These are phyloP conservation scores for Phylloporus sp. DNA, from an alignment of 768 basidiomycete genomes.

Conservation along the genomic window DNA sequence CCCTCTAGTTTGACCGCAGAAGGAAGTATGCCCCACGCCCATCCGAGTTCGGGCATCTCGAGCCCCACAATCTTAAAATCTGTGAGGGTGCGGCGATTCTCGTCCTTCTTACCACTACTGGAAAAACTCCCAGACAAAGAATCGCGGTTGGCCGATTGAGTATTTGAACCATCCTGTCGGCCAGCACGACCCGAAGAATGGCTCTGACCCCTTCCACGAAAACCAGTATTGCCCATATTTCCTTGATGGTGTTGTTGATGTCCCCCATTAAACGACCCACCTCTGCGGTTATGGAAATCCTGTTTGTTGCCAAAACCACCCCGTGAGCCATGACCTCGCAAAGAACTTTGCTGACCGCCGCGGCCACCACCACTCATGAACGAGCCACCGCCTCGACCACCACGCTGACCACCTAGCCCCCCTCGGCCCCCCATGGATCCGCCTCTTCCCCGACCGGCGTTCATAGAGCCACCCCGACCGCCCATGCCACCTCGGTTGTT, in stretches of 20 bases:
- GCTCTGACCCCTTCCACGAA: constrained; percentile 61
- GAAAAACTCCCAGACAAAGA: constrained; percentile 41
- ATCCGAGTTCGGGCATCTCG: constrained; percentile 73
- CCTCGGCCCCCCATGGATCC: constrained; percentile 45
- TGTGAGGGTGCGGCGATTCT: constrained; percentile 87
- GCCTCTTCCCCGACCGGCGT: constrained; percentile 39
- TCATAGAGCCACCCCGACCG: constrained; percentile 37
- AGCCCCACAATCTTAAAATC: constrained; percentile 97
- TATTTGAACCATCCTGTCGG: constrained; percentile 33
- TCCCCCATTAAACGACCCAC: constrained; percentile 55
- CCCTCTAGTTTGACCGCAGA: constrained; percentile 32
- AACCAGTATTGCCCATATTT: constrained; percentile 37
- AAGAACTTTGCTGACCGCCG: constrained; percentile 43
- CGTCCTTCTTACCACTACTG: constrained; percentile 72
- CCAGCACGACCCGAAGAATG: constrained; percentile 39
- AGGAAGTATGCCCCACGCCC: constrained; percentile 79
- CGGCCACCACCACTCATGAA: constrained; percentile 37
- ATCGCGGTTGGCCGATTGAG: constrained; percentile 47
- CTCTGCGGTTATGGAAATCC: constrained; percentile 61
- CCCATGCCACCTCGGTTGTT: constrained; percentile 43
- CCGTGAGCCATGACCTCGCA: constrained; percentile 61
- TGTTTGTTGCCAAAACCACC: constrained; percentile 60
- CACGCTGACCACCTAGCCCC: constrained; percentile 39
- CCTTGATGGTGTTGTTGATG: constrained; percentile 33
- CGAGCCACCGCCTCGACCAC: constrained; percentile 36